phyloP scores from a whole-genome alignment of 495 filamentous ascomycete genomes.

The Chaetomidium leptoderma region DNA sequence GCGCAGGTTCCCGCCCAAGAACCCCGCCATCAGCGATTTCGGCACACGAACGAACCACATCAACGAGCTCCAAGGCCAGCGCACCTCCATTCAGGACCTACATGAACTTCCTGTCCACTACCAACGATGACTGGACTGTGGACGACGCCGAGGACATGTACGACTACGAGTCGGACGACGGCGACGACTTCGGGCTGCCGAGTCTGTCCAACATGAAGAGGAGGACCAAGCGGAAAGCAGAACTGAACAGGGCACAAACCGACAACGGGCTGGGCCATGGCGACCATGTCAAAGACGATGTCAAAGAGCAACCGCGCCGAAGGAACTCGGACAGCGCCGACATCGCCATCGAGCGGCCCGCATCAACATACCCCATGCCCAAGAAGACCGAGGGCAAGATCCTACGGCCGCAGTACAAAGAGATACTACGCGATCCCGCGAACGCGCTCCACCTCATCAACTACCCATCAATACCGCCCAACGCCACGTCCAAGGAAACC shows the following conservation, averaged over 20 bases:
- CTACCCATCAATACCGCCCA: slow-evolving; percentile 68
- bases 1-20: slow-evolving; percentile 44
- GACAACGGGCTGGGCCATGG: slow-evolving; percentile 11
- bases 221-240: slow-evolving; percentile 54
- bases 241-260: slow-evolving; percentile 29
- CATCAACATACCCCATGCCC: slow-evolving; percentile 80
- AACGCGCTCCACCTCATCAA: slow-evolving; percentile 93
- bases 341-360: slow-evolving; percentile 84
- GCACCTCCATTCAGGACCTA: slow-evolving; percentile 68
- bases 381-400: slow-evolving; percentile 92
- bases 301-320: slow-evolving; percentile 23
- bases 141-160: slow-evolving; percentile 66
- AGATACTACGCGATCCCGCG: slow-evolving; percentile 89
- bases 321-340: slow-evolving; percentile 74
- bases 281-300: slow-evolving; percentile 12
- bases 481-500: slow-evolving; percentile 75
- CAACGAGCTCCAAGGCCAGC: slow-evolving; percentile 46
- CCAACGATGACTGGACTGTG: slow-evolving; percentile 69
- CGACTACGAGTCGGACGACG: slow-evolving; percentile 69
- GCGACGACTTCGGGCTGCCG: slow-evolving; percentile 90
- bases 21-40: slow-evolving; percentile 46
- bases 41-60: slow-evolving; percentile 30
- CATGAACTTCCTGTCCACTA: slow-evolving; percentile 67
- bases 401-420: slow-evolving; percentile 93
- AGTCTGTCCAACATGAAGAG: slow-evolving; percentile 84